Evolutionary conservation across 257 asterid species (phyloP).

Genomic region (Nicotiana paniculata): DNA sequence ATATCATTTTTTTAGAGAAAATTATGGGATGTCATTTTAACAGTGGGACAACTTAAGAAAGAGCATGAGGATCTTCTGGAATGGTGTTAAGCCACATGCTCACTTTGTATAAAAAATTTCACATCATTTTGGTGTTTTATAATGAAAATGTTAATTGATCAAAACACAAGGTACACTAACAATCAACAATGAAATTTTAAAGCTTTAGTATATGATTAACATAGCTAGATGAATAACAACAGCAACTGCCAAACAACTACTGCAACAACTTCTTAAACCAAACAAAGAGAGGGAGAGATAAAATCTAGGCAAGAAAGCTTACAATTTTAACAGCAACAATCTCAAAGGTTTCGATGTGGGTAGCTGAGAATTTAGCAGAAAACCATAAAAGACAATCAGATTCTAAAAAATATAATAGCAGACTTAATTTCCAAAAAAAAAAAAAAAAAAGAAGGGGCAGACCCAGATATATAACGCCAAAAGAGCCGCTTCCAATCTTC

Average conservation of each 20-base stretch:
- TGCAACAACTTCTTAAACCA: neutral
- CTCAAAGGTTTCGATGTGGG: slow-evolving; percentile 80
- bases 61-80: neutral
- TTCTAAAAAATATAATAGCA: neutral
- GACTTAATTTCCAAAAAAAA: neutral
- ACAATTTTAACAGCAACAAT: slow-evolving; percentile 92
- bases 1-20: neutral
- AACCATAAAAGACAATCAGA: neutral
- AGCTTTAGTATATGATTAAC: neutral
- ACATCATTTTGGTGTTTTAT: neutral
- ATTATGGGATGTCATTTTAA: neutral
- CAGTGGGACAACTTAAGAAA: neutral
- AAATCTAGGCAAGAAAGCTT: slow-evolving; percentile 25
- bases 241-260: neutral
- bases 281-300: neutral
- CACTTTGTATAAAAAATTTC: neutral
- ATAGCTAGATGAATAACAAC: neutral
- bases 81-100: neutral
- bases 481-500: slow-evolving; percentile 85
- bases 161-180: neutral
- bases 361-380: slow-evolving; percentile 46
- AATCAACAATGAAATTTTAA: neutral
- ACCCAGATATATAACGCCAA: slow-evolving; percentile 80
- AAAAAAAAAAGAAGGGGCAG: slow-evolving; percentile 5
- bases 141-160: neutral